Conservation (phyloP, 2,329 filamentous ascomycete species). For the Mollisiaceae sp. region DNA sequence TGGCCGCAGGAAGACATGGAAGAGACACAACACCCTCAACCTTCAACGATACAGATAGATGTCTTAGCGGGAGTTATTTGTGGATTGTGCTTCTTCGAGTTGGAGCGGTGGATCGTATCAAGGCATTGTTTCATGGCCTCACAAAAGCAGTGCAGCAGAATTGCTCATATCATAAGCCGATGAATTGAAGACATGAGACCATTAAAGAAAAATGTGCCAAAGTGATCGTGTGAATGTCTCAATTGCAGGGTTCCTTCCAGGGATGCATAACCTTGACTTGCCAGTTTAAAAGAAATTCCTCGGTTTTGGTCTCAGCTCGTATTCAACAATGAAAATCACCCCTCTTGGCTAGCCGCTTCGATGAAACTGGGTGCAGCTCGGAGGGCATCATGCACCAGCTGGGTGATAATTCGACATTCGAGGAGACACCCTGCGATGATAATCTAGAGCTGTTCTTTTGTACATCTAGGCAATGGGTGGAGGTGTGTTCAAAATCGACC, state of each 20-base stretch:
- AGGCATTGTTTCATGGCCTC: conserved; percentile 34
- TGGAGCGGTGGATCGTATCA: conserved; percentile 34
- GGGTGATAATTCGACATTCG: neutral
- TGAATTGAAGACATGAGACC: conserved; percentile 31
- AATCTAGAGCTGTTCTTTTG: neutral
- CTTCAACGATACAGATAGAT: conserved; percentile 95
- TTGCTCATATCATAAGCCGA: conserved; percentile 34
- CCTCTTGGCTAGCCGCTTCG: conserved; percentile 22
- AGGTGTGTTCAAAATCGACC: neutral
- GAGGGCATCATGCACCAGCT: conserved; percentile 19
- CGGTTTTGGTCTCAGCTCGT: conserved; percentile 20
- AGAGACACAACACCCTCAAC: conserved; percentile 98
- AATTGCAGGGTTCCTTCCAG: conserved; percentile 10
- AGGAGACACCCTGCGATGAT: neutral
- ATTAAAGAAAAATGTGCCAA: neutral
- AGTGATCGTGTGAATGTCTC: conserved; percentile 5
- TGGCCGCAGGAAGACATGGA: conserved; percentile 99
- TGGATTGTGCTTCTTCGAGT: conserved; percentile 34
- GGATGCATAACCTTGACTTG: conserved; percentile 8
- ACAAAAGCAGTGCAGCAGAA: conserved; percentile 31
- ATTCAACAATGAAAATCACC: conserved; percentile 18
- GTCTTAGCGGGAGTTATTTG: conserved; percentile 38
- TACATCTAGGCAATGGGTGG: neutral
- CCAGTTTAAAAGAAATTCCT: conserved; percentile 14
- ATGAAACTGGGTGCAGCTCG: conserved; percentile 24